A percentile compares a stretch with the other conserved stretches of the same genome.
Evolutionary conservation across 1,284 basidiomycete species (phyloP).

Genomic region (Pterulicium gracile): DNA sequence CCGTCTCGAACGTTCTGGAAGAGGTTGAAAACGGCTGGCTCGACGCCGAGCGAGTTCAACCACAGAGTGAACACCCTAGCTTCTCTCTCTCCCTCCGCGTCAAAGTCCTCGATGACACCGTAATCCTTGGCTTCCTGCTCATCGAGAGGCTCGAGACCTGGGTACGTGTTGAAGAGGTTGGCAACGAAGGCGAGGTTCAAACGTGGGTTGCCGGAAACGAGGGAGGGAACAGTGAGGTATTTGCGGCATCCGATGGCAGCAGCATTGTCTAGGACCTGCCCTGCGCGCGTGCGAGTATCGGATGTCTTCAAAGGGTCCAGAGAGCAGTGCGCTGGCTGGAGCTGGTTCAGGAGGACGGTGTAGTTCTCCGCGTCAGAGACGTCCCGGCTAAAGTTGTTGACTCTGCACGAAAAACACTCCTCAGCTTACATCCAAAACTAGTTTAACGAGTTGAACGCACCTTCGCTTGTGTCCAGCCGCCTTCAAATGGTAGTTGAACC

Average conservation of each 20-base stretch:
- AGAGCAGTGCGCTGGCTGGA: constrained; percentile 92
- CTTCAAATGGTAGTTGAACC: constrained; percentile 99
- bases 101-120: constrained; percentile 91
- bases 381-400: constrained; percentile 96
- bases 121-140: constrained; percentile 81
- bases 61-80: constrained; percentile 96
- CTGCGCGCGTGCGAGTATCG: constrained; percentile 78
- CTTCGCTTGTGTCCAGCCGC: constrained; percentile 85
- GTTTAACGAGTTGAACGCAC: constrained; percentile 24
- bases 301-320: constrained; percentile 81
- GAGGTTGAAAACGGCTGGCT: constrained; percentile 92
- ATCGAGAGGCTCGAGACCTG: constrained; percentile 86
- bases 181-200: constrained; percentile 98
- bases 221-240: constrained; percentile 87
- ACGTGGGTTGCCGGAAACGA: constrained; percentile 94
- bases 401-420: constrained; percentile 37
- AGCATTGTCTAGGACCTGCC: constrained; percentile 90
- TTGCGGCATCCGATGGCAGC: constrained; percentile 92
- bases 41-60: constrained; percentile 95
- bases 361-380: constrained; percentile 96
- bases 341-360: constrained; percentile 89
- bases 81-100: constrained; percentile 96
- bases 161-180: constrained; percentile 97
- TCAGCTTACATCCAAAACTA: constrained; percentile 5
- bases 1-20: constrained; percentile 96